Base-by-base conservation (phyloP, 2,329 filamentous ascomycete genomes). In the Aspergillus fijiensis region DNA sequence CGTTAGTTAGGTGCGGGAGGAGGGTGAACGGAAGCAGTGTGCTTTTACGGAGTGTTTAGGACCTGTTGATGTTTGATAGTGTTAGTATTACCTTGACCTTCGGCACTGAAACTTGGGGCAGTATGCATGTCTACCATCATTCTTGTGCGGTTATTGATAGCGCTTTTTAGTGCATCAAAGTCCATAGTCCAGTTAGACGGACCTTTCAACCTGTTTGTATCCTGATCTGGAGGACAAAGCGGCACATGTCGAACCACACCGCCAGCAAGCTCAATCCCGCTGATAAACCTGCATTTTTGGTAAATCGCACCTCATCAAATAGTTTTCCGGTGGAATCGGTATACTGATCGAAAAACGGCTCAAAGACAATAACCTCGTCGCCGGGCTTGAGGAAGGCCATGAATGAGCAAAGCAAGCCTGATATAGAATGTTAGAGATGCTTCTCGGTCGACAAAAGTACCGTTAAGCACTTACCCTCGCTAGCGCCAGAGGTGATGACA, bases 271-370 rank as follows among this genome's bases (percentile, higher is more conserved):
- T 97, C 90, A 65, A 99, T 98, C 78, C 99, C 99, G 81, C 89
- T 92, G 67, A 98, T 96, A 75, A 97, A 96, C 68, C 84, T 87
- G 7, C 1, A 6, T 12, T 12, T 6, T 5, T 35, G 39, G 14
- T 5, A 29, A 10, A 29, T 52, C 5, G 51, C 42, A 23, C 31
- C 4, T 16, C 33, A 35, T 16, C 11, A 35, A 6, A 35, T 6
- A 5, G 2, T 35, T 2, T 4, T 16, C 4, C 12, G 16, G 14
- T 2, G 3, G n/a, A 5, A 11, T 5, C 23, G 27, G 33, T 7
- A 19, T n/a, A 91, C 87, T 99, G 95, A 78, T 99, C 95, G 74
- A 98, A 99, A 80, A 97, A 99, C 12, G 95, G 95, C 80, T 98
- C 95, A 75, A 98, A 97, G 58, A 99, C 85, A 67, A 99, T 96